Base-by-base conservation (phyloP, 495 filamentous ascomycete genomes). In the Hypoxylon fragiforme region DNA sequence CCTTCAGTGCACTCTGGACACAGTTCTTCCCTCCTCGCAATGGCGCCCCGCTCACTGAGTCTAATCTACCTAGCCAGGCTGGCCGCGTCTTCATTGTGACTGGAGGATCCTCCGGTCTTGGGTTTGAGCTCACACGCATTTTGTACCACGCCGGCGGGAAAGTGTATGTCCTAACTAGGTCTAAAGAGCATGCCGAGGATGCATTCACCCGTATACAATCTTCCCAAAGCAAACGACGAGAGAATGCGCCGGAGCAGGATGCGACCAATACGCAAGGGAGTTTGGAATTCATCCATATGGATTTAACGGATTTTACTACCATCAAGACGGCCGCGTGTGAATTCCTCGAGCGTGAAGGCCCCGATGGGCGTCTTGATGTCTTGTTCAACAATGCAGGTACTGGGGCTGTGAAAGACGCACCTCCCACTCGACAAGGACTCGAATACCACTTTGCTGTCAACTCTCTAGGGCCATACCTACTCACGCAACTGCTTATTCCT, bases 81-180 rank as follows among this genome's bases (percentile, higher is more conserved):
- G 62, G 54, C 20, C 62, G 72, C 50, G 71, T 76, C 12, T 75
- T 76, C 52, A 60, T 78, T 22, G 69, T 78, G 0, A 79, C 76
- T 1, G 76, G 76, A 21, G 73, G 66, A 15, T 54, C 64, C 6
- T 67, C 67, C 1, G 76, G 76, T 3, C 62, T 81, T 34, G 77
- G 76, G 22, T 60, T 68, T 18, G 72, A 74, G 40, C 66, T 81
- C 18, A 63, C 61, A 44, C 64, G 55, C 15, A 70, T 76, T 6
- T 66, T 80, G 24, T 78, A 78, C 51, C 57, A 28, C 3, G 65
- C 66, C 37, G 66, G 69, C 13, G 77, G 55, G 14, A 73, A 62
- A 15, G 70, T 81, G 2, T 79, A 80, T 60, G 64, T 82, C 3
- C 69, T 71, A 2, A 70, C 66, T 24, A 70, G 79, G 16, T 76